Evolutionary conservation across 2,329 filamentous ascomycete species (phyloP), one percentile per base, ranked within the genome.

Genomic region (Sarocladiaceae sp.): DNA sequence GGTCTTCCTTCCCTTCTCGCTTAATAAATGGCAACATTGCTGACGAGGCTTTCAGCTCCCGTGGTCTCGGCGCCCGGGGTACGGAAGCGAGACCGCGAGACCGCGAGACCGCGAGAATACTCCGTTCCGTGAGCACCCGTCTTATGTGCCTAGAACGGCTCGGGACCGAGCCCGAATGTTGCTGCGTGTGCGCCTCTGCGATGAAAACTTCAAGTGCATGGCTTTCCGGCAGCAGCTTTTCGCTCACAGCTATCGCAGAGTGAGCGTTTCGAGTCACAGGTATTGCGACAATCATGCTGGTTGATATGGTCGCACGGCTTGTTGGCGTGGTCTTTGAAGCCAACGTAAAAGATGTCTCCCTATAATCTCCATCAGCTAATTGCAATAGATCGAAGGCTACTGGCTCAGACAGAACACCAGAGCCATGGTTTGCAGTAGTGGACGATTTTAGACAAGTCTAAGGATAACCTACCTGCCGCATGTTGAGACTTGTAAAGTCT

Each of bases 301-400:
- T 48, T 48, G 44, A 48, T 33, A 28, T 48, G 44, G 28, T 48
- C 44, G 18, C 44, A 48, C 8, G 26, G 44, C 28, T 48, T 48
- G 26, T 48, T 48, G 11, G 44, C 44, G 26, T 48, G n/a, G 44
- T 48, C 17, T 22, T 29, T 48, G 26, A 48, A 31, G 8, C 44
- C 44, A 28, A 12, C 10, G 44, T 29, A 25, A 17, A 48, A 48
- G 44, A 48, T 48, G 28, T 48, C n/a, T 48, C 44, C 44, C 44
- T 48, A 17, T 8, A n/a, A n/a, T n/a, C n/a, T n/a, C n/a, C n/a
- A n/a, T n/a, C n/a, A n/a, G n/a, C n/a, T n/a, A n/a, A n/a, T n/a
- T n/a, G n/a, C n/a, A n/a, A n/a, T n/a, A n/a, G 35, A 8, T n/a
- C 35, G 15, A 37, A n/a, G 29, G 15, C 8, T 8, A 31, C 15